Conservation (phyloP, 148 eudicot genomes). For the Chenopodium quinoa region DNA sequence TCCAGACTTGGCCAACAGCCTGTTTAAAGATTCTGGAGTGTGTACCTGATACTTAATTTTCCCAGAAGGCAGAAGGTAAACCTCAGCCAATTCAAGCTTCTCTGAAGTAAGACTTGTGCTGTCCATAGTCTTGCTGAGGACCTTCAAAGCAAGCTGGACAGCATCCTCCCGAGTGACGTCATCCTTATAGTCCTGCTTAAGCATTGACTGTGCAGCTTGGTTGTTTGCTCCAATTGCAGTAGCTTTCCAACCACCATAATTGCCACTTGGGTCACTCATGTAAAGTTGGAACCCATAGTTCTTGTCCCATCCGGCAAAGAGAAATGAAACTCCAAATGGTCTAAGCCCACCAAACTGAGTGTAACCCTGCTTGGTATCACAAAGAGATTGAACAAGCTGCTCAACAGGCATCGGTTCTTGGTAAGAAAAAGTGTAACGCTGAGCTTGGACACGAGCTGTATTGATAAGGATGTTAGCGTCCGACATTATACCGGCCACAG, state of each 20-base stretch:
- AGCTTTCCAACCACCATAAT: slow-evolving; percentile 90
- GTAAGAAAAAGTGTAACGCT: slow-evolving; percentile 63
- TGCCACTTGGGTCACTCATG: slow-evolving; percentile 90
- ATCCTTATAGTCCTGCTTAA: slow-evolving; percentile 93
- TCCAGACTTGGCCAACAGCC: slow-evolving; percentile 61
- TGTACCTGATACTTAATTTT: slow-evolving; percentile 83
- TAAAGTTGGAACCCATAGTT: slow-evolving; percentile 80
- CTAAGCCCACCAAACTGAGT: slow-evolving; percentile 94
- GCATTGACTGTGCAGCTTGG: slow-evolving; percentile 93
- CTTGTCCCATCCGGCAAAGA: slow-evolving; percentile 87
- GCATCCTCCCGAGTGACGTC: slow-evolving; percentile 83
- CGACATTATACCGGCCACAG: slow-evolving; percentile 91
- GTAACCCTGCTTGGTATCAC: slow-evolving; percentile 89
- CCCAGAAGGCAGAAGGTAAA: slow-evolving; percentile 53
- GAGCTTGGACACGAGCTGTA: slow-evolving; percentile 84
- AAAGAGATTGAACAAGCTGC: slow-evolving; percentile 81
- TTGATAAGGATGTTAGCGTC: slow-evolving; percentile 91
- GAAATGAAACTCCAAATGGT: slow-evolving; percentile 82
- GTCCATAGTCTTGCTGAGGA: slow-evolving; percentile 92
- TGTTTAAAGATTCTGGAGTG: slow-evolving; percentile 66
- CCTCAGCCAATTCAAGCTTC: slow-evolving; percentile 88
- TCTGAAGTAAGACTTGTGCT: slow-evolving; percentile 90
- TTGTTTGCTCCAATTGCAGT: slow-evolving; percentile 85
- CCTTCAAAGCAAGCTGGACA: slow-evolving; percentile 79
- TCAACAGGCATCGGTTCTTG: slow-evolving; percentile 90